A percentile compares a stretch with the other conserved stretches of the same genome.
phyloP scores from a whole-genome alignment of 2,329 filamentous ascomycete genomes.

The Fusarium torulosum region DNA sequence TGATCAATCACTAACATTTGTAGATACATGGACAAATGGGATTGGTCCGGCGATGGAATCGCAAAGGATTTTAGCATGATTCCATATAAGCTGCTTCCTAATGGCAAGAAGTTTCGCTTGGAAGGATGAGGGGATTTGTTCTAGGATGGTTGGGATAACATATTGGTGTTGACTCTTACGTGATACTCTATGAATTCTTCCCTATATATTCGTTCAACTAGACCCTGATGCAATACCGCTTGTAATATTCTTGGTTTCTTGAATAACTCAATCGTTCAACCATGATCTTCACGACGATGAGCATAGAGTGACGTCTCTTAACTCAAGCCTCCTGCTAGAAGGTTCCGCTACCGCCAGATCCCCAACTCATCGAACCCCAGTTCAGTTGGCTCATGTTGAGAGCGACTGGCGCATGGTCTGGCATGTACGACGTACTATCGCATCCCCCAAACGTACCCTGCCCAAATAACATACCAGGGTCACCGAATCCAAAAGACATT shows the following conservation, averaged over 20 bases:
- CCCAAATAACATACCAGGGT: neutral
- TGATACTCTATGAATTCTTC: too few species aligned
- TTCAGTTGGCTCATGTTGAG: neutral
- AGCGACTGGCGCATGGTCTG: neutral
- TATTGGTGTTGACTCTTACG: too few species aligned
- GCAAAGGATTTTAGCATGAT: conserved; percentile 5
- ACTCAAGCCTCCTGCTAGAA: neutral
- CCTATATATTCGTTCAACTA: too few species aligned
- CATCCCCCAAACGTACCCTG: neutral
- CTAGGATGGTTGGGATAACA: too few species aligned
- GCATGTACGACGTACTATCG: neutral
- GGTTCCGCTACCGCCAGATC: neutral
- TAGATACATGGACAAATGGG: conserved; percentile 13
- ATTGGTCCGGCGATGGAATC: conserved; percentile 8
- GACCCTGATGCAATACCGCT: too few species aligned
- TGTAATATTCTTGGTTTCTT: too few species aligned
- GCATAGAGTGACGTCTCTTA: too few species aligned
- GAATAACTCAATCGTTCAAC: too few species aligned
- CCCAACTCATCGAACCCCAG: conserved; percentile 11
- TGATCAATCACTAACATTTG: neutral
- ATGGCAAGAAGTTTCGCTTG: conserved; percentile 3
- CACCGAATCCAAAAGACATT: conserved; percentile 1
- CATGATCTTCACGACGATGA: too few species aligned
- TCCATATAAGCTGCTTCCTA: conserved; percentile 3
- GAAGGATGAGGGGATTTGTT: neutral